Percentiles rank a stretch among this genome's conserved stretches.
phyloP scores from a whole-genome alignment of 306 rosid species.

The Oxytropis ochrocephala region DNA sequence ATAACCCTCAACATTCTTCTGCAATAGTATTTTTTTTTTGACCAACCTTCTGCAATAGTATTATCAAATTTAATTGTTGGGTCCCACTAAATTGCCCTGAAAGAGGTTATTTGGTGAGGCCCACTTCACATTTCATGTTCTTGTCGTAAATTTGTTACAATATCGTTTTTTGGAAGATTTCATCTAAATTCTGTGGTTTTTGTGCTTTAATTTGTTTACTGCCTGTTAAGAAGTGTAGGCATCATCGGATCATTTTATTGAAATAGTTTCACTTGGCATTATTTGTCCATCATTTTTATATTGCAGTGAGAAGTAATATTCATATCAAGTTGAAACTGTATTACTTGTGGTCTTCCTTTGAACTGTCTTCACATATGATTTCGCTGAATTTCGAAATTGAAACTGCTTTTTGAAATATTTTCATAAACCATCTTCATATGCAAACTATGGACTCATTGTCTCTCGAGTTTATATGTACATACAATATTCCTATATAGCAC shows the following conservation, averaged over 20 bases:
- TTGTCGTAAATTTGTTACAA: neutral
- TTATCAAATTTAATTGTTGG: neutral
- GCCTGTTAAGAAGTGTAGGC: neutral
- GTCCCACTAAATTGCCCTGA: too few relatives aligned
- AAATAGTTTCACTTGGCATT: neutral
- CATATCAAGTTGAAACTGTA: neutral
- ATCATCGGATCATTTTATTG: neutral
- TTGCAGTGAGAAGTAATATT: neutral
- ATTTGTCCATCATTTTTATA: neutral
- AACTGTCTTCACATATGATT: neutral
- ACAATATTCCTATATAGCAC: neutral
- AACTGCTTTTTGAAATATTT: slow-evolving; percentile 5
- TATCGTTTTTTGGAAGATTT: neutral
- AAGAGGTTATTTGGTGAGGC: too few relatives aligned
- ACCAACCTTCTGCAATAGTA: neutral
- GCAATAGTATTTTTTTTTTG: neutral
- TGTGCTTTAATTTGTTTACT: neutral
- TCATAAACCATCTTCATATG: neutral
- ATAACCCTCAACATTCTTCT: neutral
- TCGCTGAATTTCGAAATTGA: neutral
- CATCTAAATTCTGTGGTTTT: neutral
- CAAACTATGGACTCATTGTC: neutral
- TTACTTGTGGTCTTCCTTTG: neutral
- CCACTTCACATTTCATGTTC: too few relatives aligned
- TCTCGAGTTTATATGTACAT: slow-evolving; percentile 6